phyloP scores from a whole-genome alignment of 192 early-diverging fungal genomes.

The Coemansia sp. region DNA sequence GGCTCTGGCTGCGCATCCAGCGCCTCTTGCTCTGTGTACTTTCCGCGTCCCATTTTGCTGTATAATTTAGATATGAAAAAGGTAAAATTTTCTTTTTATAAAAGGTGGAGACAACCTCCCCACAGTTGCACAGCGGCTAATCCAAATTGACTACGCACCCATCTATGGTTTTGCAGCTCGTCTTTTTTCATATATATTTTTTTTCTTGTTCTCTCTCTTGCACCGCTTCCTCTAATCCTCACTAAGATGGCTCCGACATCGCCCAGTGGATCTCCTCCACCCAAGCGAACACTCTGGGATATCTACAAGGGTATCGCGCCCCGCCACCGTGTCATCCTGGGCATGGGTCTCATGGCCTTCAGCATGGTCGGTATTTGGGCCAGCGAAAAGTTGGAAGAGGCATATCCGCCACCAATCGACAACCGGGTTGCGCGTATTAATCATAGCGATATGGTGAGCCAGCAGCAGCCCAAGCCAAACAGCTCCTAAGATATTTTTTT shows the following conservation, averaged over 20 bases:
- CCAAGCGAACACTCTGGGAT: slow-evolving; percentile 35
- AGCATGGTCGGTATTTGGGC: slow-evolving; percentile 50
- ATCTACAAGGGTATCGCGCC: slow-evolving; percentile 52
- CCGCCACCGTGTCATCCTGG: slow-evolving; percentile 45
- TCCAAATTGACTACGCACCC: too few species aligned
- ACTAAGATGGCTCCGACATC: background rate
- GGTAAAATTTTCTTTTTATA: background rate
- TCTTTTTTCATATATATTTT: too few species aligned
- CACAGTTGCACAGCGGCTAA: too few species aligned
- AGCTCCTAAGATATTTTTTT: background rate
- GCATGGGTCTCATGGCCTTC: slow-evolving; percentile 54
- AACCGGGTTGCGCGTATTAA: slow-evolving; percentile 32
- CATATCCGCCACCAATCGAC: slow-evolving; percentile 34
- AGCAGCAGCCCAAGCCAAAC: slow-evolving; percentile 3
- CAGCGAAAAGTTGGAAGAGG: slow-evolving; percentile 48
- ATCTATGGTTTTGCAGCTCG: too few species aligned
- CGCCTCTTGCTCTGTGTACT: slow-evolving; percentile 47
- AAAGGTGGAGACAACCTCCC: too few species aligned
- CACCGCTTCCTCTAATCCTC: too few species aligned
- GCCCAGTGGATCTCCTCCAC: slow-evolving; percentile 4
- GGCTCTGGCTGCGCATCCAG: slow-evolving; percentile 38
- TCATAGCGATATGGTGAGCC: slow-evolving; percentile 17
- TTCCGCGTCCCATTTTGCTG: slow-evolving; percentile 41
- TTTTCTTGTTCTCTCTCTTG: background rate
- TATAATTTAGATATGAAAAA: background rate